Percentiles rank a stretch among this genome's conserved stretches.
Conservation (phyloP, 352 stramenopile genomes). For the Pilasporangium apinafurcum region DNA sequence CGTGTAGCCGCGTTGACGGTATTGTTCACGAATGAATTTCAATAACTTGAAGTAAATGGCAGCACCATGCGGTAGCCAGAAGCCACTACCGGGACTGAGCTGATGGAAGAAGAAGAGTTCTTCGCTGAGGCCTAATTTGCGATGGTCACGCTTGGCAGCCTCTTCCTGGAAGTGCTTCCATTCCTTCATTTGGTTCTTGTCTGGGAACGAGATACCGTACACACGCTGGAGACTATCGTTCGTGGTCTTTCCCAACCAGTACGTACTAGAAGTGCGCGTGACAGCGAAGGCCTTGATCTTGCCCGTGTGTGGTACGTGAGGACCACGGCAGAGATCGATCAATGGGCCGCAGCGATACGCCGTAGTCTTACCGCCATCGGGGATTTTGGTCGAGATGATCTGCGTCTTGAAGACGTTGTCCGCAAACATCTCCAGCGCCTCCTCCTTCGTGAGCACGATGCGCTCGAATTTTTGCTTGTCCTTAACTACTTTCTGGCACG, state of each 20-base stretch:
- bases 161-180: conserved; percentile 95
- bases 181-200: conserved; percentile 97
- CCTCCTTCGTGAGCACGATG: conserved; percentile 97
- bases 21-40: conserved; percentile 93
- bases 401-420: conserved; percentile 99
- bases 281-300: conserved; percentile 96
- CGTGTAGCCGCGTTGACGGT: conserved; percentile 57
- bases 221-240: conserved; percentile 97
- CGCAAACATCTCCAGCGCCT: conserved; percentile 97
- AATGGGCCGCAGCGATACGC: conserved; percentile 96
- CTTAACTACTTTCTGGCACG: conserved; percentile 92
- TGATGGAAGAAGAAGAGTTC: conserved; percentile 95
- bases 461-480: conserved; percentile 98
- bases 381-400: conserved; percentile 96
- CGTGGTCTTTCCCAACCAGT: conserved; percentile 96
- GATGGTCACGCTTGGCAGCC: conserved; percentile 96
- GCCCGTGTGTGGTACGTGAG: conserved; percentile 94
- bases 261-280: conserved; percentile 91
- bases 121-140: conserved; percentile 90
- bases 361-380: conserved; percentile 94
- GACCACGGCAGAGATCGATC: conserved; percentile 97
- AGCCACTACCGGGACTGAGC: conserved; percentile 92
- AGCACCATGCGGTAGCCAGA: conserved; percentile 95
- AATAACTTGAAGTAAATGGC: conserved; percentile 98
- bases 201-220: conserved; percentile 97